Base-by-base conservation (phyloP, 257 asterid species). In the Rhazya stricta region DNA sequence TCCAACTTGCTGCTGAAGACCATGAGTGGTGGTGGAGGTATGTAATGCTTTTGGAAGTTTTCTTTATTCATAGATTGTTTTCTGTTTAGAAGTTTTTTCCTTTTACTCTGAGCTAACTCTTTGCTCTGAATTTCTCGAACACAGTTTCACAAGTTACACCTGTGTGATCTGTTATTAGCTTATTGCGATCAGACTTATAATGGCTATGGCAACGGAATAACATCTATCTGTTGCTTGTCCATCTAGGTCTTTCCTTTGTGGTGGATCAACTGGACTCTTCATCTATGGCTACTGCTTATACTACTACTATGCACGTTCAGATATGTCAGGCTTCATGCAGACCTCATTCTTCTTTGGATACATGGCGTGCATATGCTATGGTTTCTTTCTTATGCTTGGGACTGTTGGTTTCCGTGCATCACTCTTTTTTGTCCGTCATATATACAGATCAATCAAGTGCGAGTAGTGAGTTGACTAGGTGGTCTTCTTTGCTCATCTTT, bases 301-400 rank as follows among this genome's bases (percentile, higher is more conserved):
- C 74, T 93, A 93, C 88, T 93, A 88, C 74, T 84, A 88, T 69
- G 97, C 96, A 3, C 87, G 95, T 27, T 93, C 97, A 0, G 96
- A 93, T 68, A 93, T 93, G 98, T 88, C 97, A 0, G 98, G 98
- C 66, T 93, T 93, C 89, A 93, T 93, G 98, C 98, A 93, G 78
- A 88, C 95, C 32, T 91, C 98, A 0, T 93, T 91, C 80, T 93
- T 93, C 91, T 85, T 85, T n/a, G 87, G 85, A 7, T 85, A 83
- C 83, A 85, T 85, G 87, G 87, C 89, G 45, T 83, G 89, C 81
- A 75, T 85, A 69, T 85, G 87, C 79, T 85, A 83, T 37, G 89
- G 87, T 41, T 85, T 85, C 85, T 85, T 85, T 71, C 89, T 85
- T 71, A 81, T 85, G 89, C 89, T 85, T 11, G 89, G 89, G 66